Conservation (phyloP, 441 rosid species). For the Adansonia rubrostipa region DNA sequence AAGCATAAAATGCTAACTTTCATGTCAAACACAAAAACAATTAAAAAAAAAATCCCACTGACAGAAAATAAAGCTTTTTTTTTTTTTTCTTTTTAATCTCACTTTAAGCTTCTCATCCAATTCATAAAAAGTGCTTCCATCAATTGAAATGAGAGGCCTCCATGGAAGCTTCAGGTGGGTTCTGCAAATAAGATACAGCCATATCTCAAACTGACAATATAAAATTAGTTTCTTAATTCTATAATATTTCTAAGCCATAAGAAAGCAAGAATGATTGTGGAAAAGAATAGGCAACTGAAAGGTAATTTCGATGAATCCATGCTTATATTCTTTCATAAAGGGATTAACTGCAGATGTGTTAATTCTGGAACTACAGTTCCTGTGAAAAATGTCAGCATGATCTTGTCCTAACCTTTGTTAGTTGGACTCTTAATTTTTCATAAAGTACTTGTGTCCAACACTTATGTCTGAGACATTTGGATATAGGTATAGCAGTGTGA, state of each 20-base stretch:
- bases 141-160: slow-evolving; percentile 70
- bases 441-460: not conserved
- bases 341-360: not conserved
- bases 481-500: not conserved
- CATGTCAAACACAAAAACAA: not conserved
- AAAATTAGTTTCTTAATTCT: not conserved
- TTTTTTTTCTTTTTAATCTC: slow-evolving; percentile 19
- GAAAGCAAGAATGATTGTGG: not conserved
- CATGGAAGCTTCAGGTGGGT: slow-evolving; percentile 84
- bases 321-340: not conserved
- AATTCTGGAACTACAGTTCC: not conserved
- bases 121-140: slow-evolving; percentile 77
- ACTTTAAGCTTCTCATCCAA: slow-evolving; percentile 57
- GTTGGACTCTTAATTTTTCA: not conserved
- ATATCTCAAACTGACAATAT: slow-evolving; percentile 4
- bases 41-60: not conserved
- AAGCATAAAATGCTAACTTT: not conserved
- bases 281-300: not conserved
- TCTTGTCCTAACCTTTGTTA: not conserved
- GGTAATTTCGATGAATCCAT: not conserved
- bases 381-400: not conserved
- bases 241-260: not conserved
- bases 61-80: not conserved
- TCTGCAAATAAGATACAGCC: slow-evolving; percentile 47
- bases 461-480: not conserved